These are phyloP conservation scores for Camellia lanceoleosa DNA, from an alignment of 148 eudicot genomes.

Conservation along the genomic window DNA sequence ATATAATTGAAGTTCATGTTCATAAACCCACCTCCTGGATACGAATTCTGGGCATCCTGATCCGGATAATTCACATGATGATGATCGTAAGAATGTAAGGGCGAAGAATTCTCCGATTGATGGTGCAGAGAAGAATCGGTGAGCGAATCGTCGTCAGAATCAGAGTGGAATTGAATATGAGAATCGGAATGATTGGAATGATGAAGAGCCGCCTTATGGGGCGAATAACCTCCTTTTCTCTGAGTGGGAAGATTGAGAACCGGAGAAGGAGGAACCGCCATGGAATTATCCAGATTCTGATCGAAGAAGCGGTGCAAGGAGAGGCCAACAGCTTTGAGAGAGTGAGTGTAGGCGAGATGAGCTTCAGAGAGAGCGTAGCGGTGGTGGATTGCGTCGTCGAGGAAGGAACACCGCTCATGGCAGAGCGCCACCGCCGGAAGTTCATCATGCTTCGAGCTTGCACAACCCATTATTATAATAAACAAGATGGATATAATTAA, in stretches of 20 bases:
- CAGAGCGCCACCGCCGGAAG: conserved; percentile 75
- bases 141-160: conserved; percentile 32
- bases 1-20: conserved; percentile 60
- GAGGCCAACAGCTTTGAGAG: conserved; percentile 50
- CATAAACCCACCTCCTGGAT: conserved; percentile 17
- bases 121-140: conserved; percentile 36
- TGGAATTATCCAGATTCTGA: conserved; percentile 14
- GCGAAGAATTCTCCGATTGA: conserved; percentile 24
- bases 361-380: conserved; percentile 66
- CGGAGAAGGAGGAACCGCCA: conserved; percentile 32
- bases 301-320: conserved; percentile 57
- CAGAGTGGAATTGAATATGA: conserved; percentile 63
- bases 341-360: conserved; percentile 61
- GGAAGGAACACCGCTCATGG: conserved; percentile 49
- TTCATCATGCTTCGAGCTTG: conserved; percentile 75
- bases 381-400: conserved; percentile 55
- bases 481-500: conserved; percentile 5
- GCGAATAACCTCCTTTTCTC: conserved; percentile 29
- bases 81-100: conserved; percentile 24
- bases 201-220: conserved; percentile 9
- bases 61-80: conserved; percentile 16
- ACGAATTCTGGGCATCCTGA: conserved; percentile 18
- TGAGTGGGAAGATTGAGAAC: conserved; percentile 34
- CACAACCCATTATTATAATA: conserved; percentile 64
- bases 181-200: conserved; percentile 51